phyloP scores from a whole-genome alignment of 257 asterid genomes.

The Plantago elongata region DNA sequence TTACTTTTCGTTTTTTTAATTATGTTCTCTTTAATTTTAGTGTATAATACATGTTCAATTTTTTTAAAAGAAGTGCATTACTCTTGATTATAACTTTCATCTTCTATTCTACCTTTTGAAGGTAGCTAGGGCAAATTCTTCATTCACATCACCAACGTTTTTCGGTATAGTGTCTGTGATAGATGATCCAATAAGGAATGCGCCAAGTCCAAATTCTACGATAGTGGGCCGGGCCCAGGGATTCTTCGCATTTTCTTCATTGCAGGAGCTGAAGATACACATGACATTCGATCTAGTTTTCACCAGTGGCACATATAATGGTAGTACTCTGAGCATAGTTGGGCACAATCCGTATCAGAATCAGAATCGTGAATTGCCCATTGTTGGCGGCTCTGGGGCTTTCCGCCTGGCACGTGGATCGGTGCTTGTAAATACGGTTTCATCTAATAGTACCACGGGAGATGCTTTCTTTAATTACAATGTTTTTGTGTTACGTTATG shows the following conservation, averaged over 20 bases:
- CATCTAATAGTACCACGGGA: constrained; percentile 6
- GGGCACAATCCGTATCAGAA: constrained; percentile 23
- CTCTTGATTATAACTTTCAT: too few species aligned
- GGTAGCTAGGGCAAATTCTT: constrained; percentile 25
- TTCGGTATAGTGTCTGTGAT: background rate
- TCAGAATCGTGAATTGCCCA: constrained; percentile 27
- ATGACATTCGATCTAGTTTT: constrained; percentile 31
- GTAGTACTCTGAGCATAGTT: constrained; percentile 32
- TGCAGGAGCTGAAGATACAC: constrained; percentile 21
- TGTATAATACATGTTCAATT: too few species aligned
- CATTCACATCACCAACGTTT: constrained; percentile 7
- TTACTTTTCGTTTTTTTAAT: too few species aligned
- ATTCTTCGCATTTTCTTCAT: constrained; percentile 16
- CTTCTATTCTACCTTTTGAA: background rate
- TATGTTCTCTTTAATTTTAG: too few species aligned
- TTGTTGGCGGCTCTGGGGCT: constrained; percentile 43
- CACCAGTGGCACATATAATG: constrained; percentile 26
- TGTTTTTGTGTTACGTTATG: constrained; percentile 19
- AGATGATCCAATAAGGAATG: constrained; percentile 19
- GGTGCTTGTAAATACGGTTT: constrained; percentile 18
- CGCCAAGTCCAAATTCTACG: constrained; percentile 22
- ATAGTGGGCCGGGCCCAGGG: constrained; percentile 44
- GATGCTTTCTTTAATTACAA: constrained; percentile 33
- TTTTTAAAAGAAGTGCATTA: too few species aligned
- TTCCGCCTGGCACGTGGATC: constrained; percentile 40